phyloP scores from a whole-genome alignment of 495 filamentous ascomycete genomes.

The Delitschia confertaspora region DNA sequence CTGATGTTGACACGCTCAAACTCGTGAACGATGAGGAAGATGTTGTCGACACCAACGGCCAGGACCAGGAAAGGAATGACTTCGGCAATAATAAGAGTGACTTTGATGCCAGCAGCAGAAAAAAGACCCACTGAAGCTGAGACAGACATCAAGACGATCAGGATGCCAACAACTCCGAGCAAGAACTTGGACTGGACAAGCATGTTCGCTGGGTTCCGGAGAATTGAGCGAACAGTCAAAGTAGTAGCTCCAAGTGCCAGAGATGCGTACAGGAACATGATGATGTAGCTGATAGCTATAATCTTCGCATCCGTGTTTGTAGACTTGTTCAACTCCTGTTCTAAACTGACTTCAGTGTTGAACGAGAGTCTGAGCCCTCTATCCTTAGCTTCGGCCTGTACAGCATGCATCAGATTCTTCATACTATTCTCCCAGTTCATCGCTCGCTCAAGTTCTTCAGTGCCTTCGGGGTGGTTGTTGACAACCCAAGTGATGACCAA shows the following conservation, averaged over 20 bases:
- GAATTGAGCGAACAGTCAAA: conserved; percentile 59
- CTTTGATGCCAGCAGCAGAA: conserved; percentile 79
- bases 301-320: conserved; percentile 98
- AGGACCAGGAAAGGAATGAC: conserved; percentile 96
- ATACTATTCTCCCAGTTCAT: conserved; percentile 84
- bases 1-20: conserved; percentile 90
- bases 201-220: conserved; percentile 70
- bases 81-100: conserved; percentile 94
- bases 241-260: conserved; percentile 83
- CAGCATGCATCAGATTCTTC: conserved; percentile 55
- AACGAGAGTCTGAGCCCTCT: conserved; percentile 81
- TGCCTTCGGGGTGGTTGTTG: conserved; percentile 71
- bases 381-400: conserved; percentile 71
- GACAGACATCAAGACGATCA: conserved; percentile 96
- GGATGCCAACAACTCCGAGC: conserved; percentile 79
- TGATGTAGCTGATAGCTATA: conserved; percentile 90
- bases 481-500: conserved; percentile 95
- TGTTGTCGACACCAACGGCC: conserved; percentile 96
- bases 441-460: conserved; percentile 55
- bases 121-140: conserved; percentile 90
- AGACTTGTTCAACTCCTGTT: conserved; percentile 89
- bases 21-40: conserved; percentile 96
- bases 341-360: conserved; percentile 85
- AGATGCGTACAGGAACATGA: conserved; percentile 97
- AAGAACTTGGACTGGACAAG: conserved; percentile 94